Conservation (phyloP, 805 yeast species). For the Pichia kluyveri region DNA sequence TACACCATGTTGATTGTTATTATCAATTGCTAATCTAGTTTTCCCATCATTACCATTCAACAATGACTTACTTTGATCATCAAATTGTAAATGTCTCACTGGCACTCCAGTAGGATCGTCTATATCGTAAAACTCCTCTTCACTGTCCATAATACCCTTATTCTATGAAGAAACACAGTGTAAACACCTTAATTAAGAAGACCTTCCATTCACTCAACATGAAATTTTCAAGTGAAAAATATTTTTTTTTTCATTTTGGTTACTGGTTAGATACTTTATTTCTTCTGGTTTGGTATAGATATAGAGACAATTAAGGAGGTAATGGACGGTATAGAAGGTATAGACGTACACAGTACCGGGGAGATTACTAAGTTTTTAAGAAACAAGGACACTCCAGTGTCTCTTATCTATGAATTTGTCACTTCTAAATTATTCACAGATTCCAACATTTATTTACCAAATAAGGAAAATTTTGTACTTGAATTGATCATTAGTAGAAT, state of each 20-base stretch:
- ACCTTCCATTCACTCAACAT: too few relatives aligned
- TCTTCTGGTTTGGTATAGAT: too few relatives aligned
- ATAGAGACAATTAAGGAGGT: too few relatives aligned
- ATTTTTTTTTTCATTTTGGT: too few relatives aligned
- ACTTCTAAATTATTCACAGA: conserved; percentile 24
- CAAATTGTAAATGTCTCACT: conserved; percentile 26
- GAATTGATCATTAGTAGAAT: conserved; percentile 55
- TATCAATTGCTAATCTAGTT: conserved; percentile 40
- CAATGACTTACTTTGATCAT: conserved; percentile 28
- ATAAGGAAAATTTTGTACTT: conserved; percentile 42
- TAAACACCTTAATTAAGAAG: too few relatives aligned
- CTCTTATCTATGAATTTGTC: conserved; percentile 32
- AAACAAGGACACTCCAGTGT: conserved; percentile 37
- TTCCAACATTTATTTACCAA: conserved; percentile 41
- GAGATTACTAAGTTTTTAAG: conserved; percentile 49
- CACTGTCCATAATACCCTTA: background rate
- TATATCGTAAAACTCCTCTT: conserved; percentile 8
- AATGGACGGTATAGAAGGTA: background rate
- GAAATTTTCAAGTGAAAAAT: too few relatives aligned
- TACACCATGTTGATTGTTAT: conserved; percentile 31
- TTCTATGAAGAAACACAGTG: too few relatives aligned
- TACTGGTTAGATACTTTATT: too few relatives aligned
- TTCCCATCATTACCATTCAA: conserved; percentile 20
- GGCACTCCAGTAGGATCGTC: conserved; percentile 21
- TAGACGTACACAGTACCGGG: conserved; percentile 29